phyloP scores from a whole-genome alignment of 169 alveolate genomes.

The Plasmodium sp. region DNA sequence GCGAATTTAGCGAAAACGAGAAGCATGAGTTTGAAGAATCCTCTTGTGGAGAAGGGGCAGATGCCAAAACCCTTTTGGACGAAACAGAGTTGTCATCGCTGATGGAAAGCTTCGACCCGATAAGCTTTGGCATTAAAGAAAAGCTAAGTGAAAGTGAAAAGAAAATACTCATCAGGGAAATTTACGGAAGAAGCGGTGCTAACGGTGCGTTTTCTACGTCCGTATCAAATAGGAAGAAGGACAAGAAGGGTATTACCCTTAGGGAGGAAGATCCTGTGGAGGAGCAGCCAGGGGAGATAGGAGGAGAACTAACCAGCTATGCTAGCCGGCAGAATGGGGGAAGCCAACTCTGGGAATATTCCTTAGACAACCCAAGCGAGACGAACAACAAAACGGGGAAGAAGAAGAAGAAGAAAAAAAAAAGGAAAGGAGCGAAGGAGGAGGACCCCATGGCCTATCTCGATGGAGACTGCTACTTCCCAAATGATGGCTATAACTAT shows the following conservation, averaged over 20 bases:
- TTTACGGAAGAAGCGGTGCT: neutral
- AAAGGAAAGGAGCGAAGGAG: neutral
- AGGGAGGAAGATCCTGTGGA: neutral
- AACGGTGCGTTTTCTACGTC: neutral
- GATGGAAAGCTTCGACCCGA: constrained; percentile 53
- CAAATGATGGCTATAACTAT: constrained; percentile 86
- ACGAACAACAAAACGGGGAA: neutral
- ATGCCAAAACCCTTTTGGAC: neutral
- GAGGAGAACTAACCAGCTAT: neutral
- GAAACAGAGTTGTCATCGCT: constrained; percentile 18
- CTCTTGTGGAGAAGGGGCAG: neutral
- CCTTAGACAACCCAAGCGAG: neutral
- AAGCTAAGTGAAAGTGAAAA: constrained; percentile 73
- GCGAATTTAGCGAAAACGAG: constrained; percentile 15
- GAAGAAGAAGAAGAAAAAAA: neutral
- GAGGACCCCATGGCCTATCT: constrained; percentile 54
- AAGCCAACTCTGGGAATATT: neutral
- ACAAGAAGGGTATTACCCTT: neutral
- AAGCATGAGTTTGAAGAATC: constrained; percentile 36
- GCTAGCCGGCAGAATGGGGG: neutral
- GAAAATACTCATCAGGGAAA: constrained; percentile 51
- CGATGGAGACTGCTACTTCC: constrained; percentile 87
- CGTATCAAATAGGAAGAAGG: neutral
- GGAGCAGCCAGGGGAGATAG: neutral
- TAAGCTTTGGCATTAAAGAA: constrained; percentile 71